Conservation (phyloP, 2,329 filamentous ascomycete genomes). For the Elsinoe arachidis region DNA sequence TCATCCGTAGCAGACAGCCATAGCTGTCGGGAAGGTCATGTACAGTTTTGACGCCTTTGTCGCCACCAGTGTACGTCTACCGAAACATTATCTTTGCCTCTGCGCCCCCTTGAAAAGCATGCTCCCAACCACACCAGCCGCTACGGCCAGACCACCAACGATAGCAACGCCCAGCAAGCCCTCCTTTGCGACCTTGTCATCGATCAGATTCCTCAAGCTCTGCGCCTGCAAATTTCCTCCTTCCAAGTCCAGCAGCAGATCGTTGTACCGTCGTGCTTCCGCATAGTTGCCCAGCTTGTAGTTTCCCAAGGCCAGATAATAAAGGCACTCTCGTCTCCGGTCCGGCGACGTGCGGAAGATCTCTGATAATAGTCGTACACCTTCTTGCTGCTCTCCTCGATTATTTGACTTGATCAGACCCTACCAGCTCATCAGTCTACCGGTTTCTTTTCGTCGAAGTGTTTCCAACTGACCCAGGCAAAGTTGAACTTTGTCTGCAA, state of each 20-base stretch:
- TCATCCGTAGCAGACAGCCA: background rate
- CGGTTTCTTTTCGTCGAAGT: background rate
- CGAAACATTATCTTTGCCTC: conserved; percentile 35
- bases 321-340: conserved; percentile 91
- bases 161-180: conserved; percentile 91
- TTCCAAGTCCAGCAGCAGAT: conserved; percentile 82
- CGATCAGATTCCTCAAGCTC: conserved; percentile 78
- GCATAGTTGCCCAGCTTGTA: conserved; percentile 98
- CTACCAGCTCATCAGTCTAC: conserved; percentile 36
- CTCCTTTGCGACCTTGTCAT: conserved; percentile 93
- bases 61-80: background rate
- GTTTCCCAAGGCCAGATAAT: conserved; percentile 94
- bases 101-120: conserved; percentile 70
- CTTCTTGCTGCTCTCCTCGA: conserved; percentile 83
- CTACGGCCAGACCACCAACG: conserved; percentile 83
- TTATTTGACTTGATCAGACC: conserved; percentile 88
- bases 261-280: conserved; percentile 90
- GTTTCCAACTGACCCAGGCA: conserved; percentile 65
- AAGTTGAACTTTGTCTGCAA: conserved; percentile 99
- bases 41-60: background rate
- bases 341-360: conserved; percentile 93
- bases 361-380: conserved; percentile 85
- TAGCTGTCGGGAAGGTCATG: background rate
- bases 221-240: conserved; percentile 82
- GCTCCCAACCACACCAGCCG: conserved; percentile 84